Conservation (phyloP, 495 filamentous ascomycete genomes). For the Annulohypoxylon nitens region DNA sequence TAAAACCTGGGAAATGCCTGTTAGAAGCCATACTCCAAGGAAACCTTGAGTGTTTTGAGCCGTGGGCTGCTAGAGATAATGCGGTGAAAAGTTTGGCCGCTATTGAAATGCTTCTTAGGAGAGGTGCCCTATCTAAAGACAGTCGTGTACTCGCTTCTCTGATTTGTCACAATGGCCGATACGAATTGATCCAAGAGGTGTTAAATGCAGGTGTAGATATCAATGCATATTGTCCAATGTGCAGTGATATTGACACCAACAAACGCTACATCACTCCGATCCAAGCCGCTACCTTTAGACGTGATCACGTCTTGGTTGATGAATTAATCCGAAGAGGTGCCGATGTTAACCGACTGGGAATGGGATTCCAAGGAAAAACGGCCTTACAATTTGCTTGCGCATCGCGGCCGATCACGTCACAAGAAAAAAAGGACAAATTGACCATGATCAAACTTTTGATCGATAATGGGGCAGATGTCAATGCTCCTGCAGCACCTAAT, state of each 20-base stretch:
- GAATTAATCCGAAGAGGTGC: constrained; percentile 40
- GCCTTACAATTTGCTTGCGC: constrained; percentile 31
- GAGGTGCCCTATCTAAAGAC: background rate
- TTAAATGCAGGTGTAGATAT: constrained; percentile 23
- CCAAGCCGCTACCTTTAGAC: constrained; percentile 26
- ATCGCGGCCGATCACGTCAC: background rate
- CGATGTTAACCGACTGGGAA: constrained; percentile 25
- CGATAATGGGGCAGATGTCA: constrained; percentile 26
- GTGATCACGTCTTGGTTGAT: constrained; percentile 27
- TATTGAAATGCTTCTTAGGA: constrained; percentile 17
- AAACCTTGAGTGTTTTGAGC: no score
- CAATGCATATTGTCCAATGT: constrained; percentile 5
- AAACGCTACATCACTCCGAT: constrained; percentile 10
- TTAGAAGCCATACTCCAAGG: no score
- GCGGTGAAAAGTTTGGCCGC: background rate
- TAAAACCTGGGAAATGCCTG: background rate
- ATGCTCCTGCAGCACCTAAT: constrained; percentile 9
- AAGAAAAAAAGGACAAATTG: background rate
- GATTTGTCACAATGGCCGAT: constrained; percentile 2
- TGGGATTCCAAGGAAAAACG: background rate
- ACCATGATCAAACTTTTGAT: constrained; percentile 27
- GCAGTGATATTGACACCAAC: background rate
- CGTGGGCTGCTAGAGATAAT: no score
- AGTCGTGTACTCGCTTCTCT: constrained; percentile 9
- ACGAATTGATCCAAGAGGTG: constrained; percentile 15